Conservation (phyloP, 2,329 filamentous ascomycete genomes). For the Penicillium corylophilum region DNA sequence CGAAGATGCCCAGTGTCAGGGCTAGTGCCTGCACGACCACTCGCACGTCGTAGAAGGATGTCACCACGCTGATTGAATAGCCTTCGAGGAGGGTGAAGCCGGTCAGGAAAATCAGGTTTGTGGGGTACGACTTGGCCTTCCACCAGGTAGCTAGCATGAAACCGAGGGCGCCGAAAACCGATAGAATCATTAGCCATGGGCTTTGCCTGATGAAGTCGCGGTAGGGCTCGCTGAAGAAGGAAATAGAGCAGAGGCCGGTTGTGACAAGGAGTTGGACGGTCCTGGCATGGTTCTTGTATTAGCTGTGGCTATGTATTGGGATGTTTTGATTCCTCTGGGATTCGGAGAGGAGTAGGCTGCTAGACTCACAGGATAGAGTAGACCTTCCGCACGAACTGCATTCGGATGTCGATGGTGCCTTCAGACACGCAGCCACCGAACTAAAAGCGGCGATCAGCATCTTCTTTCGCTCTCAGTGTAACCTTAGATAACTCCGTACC, state of each 20-base stretch:
- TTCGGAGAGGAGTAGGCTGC: background rate
- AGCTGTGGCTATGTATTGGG: background rate
- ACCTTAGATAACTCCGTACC: conserved; percentile 44
- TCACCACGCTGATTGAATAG: conserved; percentile 88
- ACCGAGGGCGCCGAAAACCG: conserved; percentile 77
- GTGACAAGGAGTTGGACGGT: conserved; percentile 92
- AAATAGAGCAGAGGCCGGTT: conserved; percentile 73
- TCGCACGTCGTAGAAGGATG: conserved; percentile 79
- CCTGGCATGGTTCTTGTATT: conserved; percentile 32
- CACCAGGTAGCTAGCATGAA: conserved; percentile 89
- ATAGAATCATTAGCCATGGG: conserved; percentile 80
- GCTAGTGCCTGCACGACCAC: conserved; percentile 89
- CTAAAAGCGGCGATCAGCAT: conserved; percentile 44
- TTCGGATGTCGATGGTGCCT: conserved; percentile 90
- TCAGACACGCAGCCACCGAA: conserved; percentile 93
- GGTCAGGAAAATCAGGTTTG: conserved; percentile 87
- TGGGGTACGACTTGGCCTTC: conserved; percentile 94
- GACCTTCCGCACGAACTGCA: conserved; percentile 96
- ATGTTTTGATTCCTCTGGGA: background rate
- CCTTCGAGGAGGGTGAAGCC: conserved; percentile 91
- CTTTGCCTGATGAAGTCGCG: conserved; percentile 83
- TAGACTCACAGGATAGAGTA: conserved; percentile 78
- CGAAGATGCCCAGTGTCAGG: conserved; percentile 70
- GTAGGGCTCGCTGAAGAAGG: conserved; percentile 80
- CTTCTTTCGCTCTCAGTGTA: conserved; percentile 6